Evolutionary conservation across 2,329 filamentous ascomycete species (phyloP).

Genomic region (Xylaria sp.): DNA sequence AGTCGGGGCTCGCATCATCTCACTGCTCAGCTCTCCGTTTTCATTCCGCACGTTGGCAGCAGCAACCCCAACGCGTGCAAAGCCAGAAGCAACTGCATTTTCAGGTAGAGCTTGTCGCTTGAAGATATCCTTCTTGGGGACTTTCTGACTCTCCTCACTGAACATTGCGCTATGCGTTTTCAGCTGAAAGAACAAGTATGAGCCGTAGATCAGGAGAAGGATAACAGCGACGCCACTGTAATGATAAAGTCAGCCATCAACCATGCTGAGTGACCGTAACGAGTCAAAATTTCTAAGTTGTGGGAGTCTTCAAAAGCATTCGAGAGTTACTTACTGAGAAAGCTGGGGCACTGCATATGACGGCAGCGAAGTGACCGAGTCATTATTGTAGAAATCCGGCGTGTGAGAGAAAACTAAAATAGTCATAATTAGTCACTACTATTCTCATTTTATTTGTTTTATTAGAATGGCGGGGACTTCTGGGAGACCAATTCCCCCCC

Average conservation of each 20-base stretch:
- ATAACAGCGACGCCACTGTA: conserved; percentile 75
- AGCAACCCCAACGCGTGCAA: conserved; percentile 39
- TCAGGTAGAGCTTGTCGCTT: conserved; percentile 39
- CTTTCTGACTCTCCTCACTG: conserved; percentile 82
- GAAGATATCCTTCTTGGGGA: conserved; percentile 51
- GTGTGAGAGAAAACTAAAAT: conserved; percentile 69
- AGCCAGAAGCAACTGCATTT: conserved; percentile 42
- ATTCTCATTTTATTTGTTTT: neutral
- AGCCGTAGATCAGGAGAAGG: conserved; percentile 82
- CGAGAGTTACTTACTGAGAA: conserved; percentile 60
- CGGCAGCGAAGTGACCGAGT: conserved; percentile 57
- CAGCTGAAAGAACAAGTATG: conserved; percentile 90
- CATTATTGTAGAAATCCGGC: conserved; percentile 52
- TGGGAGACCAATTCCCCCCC: neutral
- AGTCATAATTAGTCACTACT: neutral
- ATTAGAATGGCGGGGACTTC: no score
- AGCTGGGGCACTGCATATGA: conserved; percentile 69
- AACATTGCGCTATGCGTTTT: conserved; percentile 86
- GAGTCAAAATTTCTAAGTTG: neutral
- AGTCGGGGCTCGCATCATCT: conserved; percentile 57
- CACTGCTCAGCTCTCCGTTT: conserved; percentile 57
- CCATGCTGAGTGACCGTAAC: neutral
- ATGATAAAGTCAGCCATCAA: neutral
- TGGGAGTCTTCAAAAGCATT: neutral
- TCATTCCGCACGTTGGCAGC: conserved; percentile 42